Conservation (phyloP, 1,284 basidiomycete species). For the Trametes polyzona region DNA sequence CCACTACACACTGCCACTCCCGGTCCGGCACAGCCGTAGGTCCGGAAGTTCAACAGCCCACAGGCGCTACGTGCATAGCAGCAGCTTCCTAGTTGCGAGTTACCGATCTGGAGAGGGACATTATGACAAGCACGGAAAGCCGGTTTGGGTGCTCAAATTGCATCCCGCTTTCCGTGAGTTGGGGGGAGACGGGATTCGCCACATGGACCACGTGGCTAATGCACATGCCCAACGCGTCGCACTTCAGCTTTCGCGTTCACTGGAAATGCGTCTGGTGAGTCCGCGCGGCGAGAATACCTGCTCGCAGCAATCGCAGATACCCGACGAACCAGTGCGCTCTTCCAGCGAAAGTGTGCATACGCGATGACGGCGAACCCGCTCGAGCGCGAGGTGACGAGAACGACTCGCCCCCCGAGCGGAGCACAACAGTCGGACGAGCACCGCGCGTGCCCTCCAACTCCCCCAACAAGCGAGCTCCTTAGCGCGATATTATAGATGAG, state of each 20-base stretch:
- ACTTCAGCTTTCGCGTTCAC: neutral
- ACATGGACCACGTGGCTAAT: too few species aligned
- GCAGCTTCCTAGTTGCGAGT: too few species aligned
- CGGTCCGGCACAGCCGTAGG: too few species aligned
- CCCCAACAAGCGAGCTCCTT: neutral
- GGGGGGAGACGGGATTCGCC: too few species aligned
- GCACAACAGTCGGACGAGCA: neutral
- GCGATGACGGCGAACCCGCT: conserved; percentile 5
- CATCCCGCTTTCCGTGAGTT: too few species aligned
- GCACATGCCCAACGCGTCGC: neutral
- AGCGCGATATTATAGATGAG: neutral
- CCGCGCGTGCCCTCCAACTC: neutral
- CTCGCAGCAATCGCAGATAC: neutral
- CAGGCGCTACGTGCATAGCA: too few species aligned
- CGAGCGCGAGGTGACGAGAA: neutral
- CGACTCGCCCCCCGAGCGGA: neutral
- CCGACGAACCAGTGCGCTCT: too few species aligned
- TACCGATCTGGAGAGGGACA: too few species aligned
- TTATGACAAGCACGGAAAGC: too few species aligned
- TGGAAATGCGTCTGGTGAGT: neutral
- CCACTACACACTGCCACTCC: too few species aligned
- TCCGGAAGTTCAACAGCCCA: too few species aligned
- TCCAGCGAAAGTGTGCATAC: neutral
- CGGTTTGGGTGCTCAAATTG: too few species aligned
- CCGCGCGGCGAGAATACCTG: neutral